Conservation (phyloP, 768 basidiomycete genomes). For the Amyloporia xantha region DNA sequence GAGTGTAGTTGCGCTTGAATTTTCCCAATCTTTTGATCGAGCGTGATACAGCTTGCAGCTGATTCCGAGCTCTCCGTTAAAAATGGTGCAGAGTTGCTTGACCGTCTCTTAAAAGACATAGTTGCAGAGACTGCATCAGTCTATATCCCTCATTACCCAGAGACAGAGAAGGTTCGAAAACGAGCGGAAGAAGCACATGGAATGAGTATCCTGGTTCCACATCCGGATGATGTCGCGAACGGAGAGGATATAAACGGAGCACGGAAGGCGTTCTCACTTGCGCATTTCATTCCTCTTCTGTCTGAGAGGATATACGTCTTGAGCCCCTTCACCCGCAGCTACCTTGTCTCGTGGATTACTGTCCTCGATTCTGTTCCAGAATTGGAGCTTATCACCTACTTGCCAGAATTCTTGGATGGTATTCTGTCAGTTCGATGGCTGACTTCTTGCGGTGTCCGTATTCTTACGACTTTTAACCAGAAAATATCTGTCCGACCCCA, state of each 20-base stretch:
- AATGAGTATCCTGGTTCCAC: conserved; percentile 56
- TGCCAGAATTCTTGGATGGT: conserved; percentile 93
- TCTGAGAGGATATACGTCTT: conserved; percentile 92
- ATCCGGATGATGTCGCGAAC: conserved; percentile 45
- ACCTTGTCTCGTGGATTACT: conserved; percentile 95
- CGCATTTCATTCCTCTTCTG: conserved; percentile 90
- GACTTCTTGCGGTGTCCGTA: conserved; percentile 8
- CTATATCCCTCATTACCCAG: conserved; percentile 84
- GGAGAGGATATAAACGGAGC: conserved; percentile 32
- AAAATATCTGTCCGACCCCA: conserved; percentile 93
- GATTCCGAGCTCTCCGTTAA: conserved; percentile 95
- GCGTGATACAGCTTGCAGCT: conserved; percentile 69
- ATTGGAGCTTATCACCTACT: conserved; percentile 87
- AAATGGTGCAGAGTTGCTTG: conserved; percentile 95
- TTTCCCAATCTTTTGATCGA: conserved; percentile 9
- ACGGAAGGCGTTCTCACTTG: conserved; percentile 85
- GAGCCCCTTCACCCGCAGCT: conserved; percentile 92
- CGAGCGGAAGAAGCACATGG: conserved; percentile 29
- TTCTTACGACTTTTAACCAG: conserved; percentile 32
- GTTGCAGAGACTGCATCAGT: conserved; percentile 95
- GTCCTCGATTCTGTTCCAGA: conserved; percentile 96
- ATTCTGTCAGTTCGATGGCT: conserved; percentile 55
- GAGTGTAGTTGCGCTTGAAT: conserved; percentile 20
- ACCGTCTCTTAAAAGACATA: conserved; percentile 95
- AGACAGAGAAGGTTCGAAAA: conserved; percentile 59